phyloP scores from a whole-genome alignment of 2,329 filamentous ascomycete species.

The Lachnellula subtilissima region DNA sequence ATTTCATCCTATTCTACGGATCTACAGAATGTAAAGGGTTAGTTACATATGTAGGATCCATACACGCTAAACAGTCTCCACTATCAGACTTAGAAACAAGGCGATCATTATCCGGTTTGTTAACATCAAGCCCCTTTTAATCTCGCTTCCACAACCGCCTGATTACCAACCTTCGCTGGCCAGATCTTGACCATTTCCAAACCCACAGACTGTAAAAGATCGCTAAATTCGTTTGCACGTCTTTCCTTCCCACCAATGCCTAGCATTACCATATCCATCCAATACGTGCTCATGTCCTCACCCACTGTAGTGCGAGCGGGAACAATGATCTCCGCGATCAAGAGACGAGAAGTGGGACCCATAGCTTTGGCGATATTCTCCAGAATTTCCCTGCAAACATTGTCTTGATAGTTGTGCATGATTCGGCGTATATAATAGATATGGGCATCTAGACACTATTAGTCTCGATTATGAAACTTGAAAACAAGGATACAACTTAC shows the following conservation, averaged over 20 bases:
- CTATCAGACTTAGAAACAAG: no score
- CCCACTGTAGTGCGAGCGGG: constrained; percentile 21
- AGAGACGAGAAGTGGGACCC: constrained; percentile 24
- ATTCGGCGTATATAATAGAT: constrained; percentile 31
- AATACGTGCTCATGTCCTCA: constrained; percentile 32
- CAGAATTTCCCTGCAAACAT: constrained; percentile 20
- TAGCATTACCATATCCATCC: constrained; percentile 31
- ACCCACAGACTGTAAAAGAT: constrained; percentile 8
- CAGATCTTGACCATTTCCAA: constrained; percentile 17
- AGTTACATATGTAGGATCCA: no score
- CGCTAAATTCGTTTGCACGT: constrained; percentile 24
- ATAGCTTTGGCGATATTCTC: constrained; percentile 27
- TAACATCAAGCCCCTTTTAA: constrained; percentile 32
- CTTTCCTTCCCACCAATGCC: constrained; percentile 30
- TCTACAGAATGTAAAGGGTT: no score
- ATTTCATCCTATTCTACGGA: no score
- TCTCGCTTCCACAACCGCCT: constrained; percentile 15
- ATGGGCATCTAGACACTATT: constrained; percentile 21
- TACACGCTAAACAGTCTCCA: no score
- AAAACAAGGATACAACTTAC: constrained; percentile 8
- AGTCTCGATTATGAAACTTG: background rate
- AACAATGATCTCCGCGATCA: constrained; percentile 27
- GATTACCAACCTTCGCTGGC: constrained; percentile 10
- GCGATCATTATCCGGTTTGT: no score
- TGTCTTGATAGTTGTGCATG: constrained; percentile 33